phyloP scores from a whole-genome alignment of 257 asterid species.

The Plantago ovata region DNA sequence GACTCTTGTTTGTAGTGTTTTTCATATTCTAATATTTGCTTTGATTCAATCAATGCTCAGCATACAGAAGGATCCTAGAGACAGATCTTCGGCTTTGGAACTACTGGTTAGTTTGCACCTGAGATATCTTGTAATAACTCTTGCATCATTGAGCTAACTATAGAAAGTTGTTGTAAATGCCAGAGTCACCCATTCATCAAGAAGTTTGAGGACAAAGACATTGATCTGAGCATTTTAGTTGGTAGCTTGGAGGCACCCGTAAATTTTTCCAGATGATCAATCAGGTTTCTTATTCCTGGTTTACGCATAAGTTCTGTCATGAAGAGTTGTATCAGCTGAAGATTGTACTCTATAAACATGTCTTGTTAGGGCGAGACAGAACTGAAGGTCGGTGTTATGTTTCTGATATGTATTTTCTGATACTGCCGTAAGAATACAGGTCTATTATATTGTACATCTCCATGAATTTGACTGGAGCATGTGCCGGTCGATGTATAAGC shows the following conservation, averaged over 20 bases:
- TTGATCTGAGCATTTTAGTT: conserved; percentile 79
- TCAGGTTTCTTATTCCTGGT: conserved; percentile 13
- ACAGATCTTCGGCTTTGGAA: conserved; percentile 78
- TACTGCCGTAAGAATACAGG: not conserved
- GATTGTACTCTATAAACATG: conserved; percentile 10
- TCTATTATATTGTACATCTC: not conserved
- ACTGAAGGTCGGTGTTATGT: conserved; percentile 3
- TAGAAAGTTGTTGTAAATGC: conserved; percentile 11
- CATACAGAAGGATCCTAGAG: conserved; percentile 90
- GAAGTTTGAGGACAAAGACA: conserved; percentile 93
- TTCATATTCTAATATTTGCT: conserved; percentile 1
- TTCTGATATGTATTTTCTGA: conserved; percentile 10
- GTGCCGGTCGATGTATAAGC: too few relatives aligned
- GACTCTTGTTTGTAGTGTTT: not conserved
- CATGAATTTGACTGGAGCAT: too few relatives aligned
- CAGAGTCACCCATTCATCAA: conserved; percentile 89
- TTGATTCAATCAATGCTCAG: conserved; percentile 40
- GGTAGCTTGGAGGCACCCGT: conserved; percentile 82
- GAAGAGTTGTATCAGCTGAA: conserved; percentile 16
- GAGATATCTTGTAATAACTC: not conserved
- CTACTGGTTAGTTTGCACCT: conserved; percentile 61
- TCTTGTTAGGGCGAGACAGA: conserved; percentile 1
- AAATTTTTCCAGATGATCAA: conserved; percentile 53
- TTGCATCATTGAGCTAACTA: conserved; percentile 8
- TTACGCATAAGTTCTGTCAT: conserved; percentile 12